Evolutionary conservation across 2,329 filamentous ascomycete species (phyloP).

Genomic region (Penicillium sp.): DNA sequence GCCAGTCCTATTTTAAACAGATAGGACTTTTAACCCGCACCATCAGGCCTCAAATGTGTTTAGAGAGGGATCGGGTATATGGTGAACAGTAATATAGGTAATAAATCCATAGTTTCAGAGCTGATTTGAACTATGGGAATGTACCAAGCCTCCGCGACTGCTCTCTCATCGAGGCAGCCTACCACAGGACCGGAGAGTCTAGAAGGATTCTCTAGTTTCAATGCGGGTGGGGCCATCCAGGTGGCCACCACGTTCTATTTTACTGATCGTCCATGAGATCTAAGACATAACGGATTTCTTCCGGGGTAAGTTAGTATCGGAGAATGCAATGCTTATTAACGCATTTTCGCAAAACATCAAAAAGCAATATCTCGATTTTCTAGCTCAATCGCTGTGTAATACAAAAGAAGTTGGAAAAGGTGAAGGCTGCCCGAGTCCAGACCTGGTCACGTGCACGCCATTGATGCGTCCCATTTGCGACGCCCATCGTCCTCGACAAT

Average conservation of each 20-base stretch:
- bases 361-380: neutral
- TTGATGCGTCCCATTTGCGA: constrained; percentile 11
- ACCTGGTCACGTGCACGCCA: constrained; percentile 20
- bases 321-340: neutral
- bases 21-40: neutral
- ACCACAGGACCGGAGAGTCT: neutral
- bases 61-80: neutral
- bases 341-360: neutral
- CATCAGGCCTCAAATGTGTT: neutral
- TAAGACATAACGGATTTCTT: constrained; percentile 5
- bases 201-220: neutral
- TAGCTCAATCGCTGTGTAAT: neutral
- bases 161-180: neutral
- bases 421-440: constrained; percentile 13
- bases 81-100: too few relatives aligned
- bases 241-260: constrained; percentile 7
- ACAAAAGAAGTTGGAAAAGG: neutral
- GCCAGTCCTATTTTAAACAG: neutral
- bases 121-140: neutral
- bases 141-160: too few relatives aligned
- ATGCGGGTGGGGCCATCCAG: constrained; percentile 1
- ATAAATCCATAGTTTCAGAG: neutral
- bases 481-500: constrained; percentile 6
- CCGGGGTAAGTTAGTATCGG: neutral
- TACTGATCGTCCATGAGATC: constrained; percentile 6